Conservation (phyloP, 371 early-diverging fungal species). For the Rhizopus stolonifer region DNA sequence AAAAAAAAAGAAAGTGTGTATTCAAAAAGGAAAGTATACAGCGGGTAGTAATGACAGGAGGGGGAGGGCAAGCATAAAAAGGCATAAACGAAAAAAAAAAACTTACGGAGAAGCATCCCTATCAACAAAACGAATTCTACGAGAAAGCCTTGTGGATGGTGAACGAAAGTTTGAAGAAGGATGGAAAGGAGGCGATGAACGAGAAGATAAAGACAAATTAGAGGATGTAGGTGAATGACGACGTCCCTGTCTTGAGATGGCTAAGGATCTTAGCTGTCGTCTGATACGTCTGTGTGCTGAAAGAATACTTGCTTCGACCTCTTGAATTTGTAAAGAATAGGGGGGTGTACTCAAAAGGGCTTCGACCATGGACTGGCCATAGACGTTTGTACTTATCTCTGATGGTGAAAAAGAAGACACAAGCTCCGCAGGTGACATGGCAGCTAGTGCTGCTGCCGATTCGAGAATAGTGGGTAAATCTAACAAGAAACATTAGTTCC, state of each 20-base stretch:
- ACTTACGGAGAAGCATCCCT: not conserved
- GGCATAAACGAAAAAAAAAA: not conserved
- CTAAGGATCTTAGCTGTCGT: slow-evolving; percentile 30
- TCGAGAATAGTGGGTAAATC: slow-evolving; percentile 33
- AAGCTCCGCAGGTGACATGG: slow-evolving; percentile 14
- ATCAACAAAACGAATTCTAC: slow-evolving; percentile 1
- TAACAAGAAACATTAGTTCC: no score
- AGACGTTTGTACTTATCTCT: not conserved
- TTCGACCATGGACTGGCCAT: slow-evolving; percentile 24
- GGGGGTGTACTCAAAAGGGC: slow-evolving; percentile 33
- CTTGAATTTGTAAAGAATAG: slow-evolving; percentile 31
- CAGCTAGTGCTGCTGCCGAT: slow-evolving; percentile 19
- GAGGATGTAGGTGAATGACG: not conserved
- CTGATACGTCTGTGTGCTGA: slow-evolving; percentile 38
- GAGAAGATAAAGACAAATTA: not conserved
- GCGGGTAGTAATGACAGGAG: no score
- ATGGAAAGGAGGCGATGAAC: not conserved
- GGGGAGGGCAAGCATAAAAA: not conserved
- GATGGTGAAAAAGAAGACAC: slow-evolving; percentile 4
- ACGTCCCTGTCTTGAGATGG: not conserved
- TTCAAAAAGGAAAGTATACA: not conserved
- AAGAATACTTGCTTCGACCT: slow-evolving; percentile 29
- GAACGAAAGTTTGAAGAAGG: not conserved
- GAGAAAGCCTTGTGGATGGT: not conserved
- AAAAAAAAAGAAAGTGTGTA: not conserved